Percentiles rank a stretch among this genome's conserved stretches.
Evolutionary conservation across 768 basidiomycete genomes (phyloP).

Genomic region (Macrolepiota fuliginosa): DNA sequence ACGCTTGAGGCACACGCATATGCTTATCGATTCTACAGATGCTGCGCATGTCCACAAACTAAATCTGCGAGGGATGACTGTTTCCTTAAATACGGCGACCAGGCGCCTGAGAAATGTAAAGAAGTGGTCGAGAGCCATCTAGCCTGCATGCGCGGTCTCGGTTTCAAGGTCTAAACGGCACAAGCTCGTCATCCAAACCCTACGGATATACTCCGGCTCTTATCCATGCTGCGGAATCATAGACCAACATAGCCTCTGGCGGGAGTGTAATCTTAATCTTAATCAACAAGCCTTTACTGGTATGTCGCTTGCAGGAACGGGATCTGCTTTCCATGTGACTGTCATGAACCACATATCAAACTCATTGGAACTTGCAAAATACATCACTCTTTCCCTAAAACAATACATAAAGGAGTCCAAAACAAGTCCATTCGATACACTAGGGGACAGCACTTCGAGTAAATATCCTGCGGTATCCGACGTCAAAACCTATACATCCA

Average conservation of each 20-base stretch:
- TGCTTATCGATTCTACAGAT: conserved; percentile 47
- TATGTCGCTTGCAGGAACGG: background rate
- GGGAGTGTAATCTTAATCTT: background rate
- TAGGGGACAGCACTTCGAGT: background rate
- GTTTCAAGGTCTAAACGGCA: conserved; percentile 70
- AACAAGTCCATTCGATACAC: background rate
- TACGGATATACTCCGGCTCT: background rate
- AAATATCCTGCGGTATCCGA: background rate
- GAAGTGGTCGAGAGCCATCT: conserved; percentile 78
- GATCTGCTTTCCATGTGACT: background rate
- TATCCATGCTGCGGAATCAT: background rate
- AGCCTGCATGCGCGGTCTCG: conserved; percentile 87
- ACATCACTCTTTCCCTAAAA: background rate
- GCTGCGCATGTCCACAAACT: conserved; percentile 94
- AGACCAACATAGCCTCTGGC: conserved; percentile 9
- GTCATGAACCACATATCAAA: background rate
- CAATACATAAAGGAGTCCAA: background rate
- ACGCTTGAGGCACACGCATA: background rate
- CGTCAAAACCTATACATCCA: background rate
- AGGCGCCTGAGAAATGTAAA: conserved; percentile 77
- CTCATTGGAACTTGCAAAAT: background rate
- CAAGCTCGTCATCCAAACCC: background rate
- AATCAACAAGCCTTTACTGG: background rate
- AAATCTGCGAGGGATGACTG: conserved; percentile 93
- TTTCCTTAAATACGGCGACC: conserved; percentile 69